Percentiles rank a stretch among this genome's conserved stretches.
Evolutionary conservation across 805 yeast genomes (phyloP).

Genomic region (Kodamaea neixiangensis): DNA sequence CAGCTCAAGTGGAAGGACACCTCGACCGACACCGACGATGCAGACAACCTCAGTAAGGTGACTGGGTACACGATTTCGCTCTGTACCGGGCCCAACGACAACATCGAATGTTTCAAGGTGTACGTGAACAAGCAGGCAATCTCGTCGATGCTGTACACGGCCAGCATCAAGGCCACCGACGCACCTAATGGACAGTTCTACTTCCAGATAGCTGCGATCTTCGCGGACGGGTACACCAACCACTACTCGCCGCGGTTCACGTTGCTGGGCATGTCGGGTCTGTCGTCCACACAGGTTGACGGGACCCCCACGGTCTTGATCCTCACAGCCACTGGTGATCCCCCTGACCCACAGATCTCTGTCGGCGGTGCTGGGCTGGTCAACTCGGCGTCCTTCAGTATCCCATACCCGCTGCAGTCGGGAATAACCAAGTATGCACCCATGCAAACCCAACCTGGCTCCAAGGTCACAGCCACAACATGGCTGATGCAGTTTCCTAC

Average conservation of each 20-base stretch:
- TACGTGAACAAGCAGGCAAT: conserved; percentile 21
- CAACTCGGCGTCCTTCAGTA: conserved; percentile 52
- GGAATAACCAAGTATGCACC: conserved; percentile 84
- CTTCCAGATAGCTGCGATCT: conserved; percentile 64
- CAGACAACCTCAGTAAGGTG: conserved; percentile 49
- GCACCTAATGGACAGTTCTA: conserved; percentile 70
- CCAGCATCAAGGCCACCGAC: conserved; percentile 41
- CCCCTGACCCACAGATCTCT: conserved; percentile 45
- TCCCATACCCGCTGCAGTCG: conserved; percentile 77
- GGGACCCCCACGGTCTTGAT: conserved; percentile 8
- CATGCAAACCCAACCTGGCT: conserved; percentile 87
- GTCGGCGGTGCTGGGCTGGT: conserved; percentile 23
- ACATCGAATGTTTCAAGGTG: conserved; percentile 44
- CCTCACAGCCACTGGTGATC: conserved; percentile 40
- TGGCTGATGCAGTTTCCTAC: conserved; percentile 72
- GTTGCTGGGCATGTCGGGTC: conserved; percentile 73
- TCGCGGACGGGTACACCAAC: conserved; percentile 44
- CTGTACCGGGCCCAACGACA: conserved; percentile 65
- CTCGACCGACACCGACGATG: conserved; percentile 46
- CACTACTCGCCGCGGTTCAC: conserved; percentile 70
- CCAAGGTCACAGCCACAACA: conserved; percentile 62
- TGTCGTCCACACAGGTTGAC: conserved; percentile 25
- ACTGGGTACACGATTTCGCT: conserved; percentile 52
- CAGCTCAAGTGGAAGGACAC: conserved; percentile 53
- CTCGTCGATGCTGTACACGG: conserved; percentile 36